A percentile compares a stretch with the other conserved stretches of the same genome.
phyloP scores from a whole-genome alignment of 2,329 filamentous ascomycete genomes.

The Biscogniauxia marginata region DNA sequence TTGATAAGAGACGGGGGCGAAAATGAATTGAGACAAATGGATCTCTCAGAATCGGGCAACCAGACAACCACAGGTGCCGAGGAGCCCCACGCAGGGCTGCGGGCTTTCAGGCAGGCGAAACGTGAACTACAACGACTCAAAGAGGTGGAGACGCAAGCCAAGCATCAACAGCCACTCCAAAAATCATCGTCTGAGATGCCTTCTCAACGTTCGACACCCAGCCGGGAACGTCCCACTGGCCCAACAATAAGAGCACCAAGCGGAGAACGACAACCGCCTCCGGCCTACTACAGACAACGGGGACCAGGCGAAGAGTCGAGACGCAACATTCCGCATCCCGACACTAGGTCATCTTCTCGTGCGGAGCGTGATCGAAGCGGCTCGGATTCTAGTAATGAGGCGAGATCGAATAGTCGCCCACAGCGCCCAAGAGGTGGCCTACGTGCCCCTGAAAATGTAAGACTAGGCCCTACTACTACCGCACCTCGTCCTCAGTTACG shows the following conservation, averaged over 20 bases:
- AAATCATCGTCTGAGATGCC: conserved; percentile 19
- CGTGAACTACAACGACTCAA: conserved; percentile 56
- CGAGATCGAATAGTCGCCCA: conserved; percentile 40
- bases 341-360: conserved; percentile 28
- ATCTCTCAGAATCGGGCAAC: conserved; percentile 14
- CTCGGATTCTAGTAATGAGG: conserved; percentile 52
- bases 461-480: conserved; percentile 27
- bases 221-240: conserved; percentile 24
- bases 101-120: conserved; percentile 56
- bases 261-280: conserved; percentile 45
- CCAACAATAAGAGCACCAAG: conserved; percentile 40
- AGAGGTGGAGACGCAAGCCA: conserved; percentile 49
- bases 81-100: conserved; percentile 49
- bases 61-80: conserved; percentile 14
- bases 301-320: conserved; percentile 43
- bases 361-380: conserved; percentile 52
- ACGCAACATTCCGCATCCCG: conserved; percentile 24
- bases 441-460: conserved; percentile 37
- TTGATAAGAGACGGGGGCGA: conserved; percentile 9
- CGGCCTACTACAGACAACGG: conserved; percentile 44
- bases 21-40: conserved; percentile 4
- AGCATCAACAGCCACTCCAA: conserved; percentile 35
- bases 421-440: conserved; percentile 40
- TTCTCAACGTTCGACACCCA: conserved; percentile 19
- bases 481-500: conserved; percentile 36